These are phyloP conservation scores for Epichloe sibirici DNA, from an alignment of 2,329 filamentous ascomycete genomes.

Conservation along the genomic window DNA sequence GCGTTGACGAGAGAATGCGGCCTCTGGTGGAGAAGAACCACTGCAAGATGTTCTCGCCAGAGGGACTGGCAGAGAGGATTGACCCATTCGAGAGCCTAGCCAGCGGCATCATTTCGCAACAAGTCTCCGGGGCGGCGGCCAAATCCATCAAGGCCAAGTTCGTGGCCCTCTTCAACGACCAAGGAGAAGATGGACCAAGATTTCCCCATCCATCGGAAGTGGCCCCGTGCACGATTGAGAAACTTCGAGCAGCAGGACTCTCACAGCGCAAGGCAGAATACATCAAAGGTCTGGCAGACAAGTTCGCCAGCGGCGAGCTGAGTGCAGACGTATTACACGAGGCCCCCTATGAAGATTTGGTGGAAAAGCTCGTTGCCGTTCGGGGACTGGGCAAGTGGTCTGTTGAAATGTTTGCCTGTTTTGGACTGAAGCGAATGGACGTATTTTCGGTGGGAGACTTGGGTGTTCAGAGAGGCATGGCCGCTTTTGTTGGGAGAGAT, in stretches of 20 bases:
- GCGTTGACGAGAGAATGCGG: constrained; percentile 59
- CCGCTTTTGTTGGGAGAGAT: constrained; percentile 71
- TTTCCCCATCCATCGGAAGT: constrained; percentile 76
- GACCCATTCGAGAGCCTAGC: constrained; percentile 78
- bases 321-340: constrained; percentile 63
- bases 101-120: constrained; percentile 88
- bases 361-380: constrained; percentile 72
- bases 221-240: constrained; percentile 46
- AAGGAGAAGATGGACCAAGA: constrained; percentile 18
- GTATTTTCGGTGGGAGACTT: constrained; percentile 88
- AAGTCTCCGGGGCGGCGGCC: constrained; percentile 88
- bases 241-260: constrained; percentile 71
- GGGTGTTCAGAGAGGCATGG: constrained; percentile 91
- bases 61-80: constrained; percentile 70
- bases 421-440: constrained; percentile 87
- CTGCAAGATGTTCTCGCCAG: constrained; percentile 69
- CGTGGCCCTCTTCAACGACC: constrained; percentile 52
- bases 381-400: constrained; percentile 82
- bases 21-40: constrained; percentile 60
- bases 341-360: constrained; percentile 74
- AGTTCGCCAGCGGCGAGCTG: constrained; percentile 66
- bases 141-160: constrained; percentile 82
- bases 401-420: constrained; percentile 96
- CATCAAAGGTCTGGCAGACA: constrained; percentile 70
- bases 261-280: constrained; percentile 96